A percentile compares a stretch with the other conserved stretches of the same genome.
Evolutionary conservation across 345 rosid species (phyloP).

Genomic region (Eucalyptus fibrosa): DNA sequence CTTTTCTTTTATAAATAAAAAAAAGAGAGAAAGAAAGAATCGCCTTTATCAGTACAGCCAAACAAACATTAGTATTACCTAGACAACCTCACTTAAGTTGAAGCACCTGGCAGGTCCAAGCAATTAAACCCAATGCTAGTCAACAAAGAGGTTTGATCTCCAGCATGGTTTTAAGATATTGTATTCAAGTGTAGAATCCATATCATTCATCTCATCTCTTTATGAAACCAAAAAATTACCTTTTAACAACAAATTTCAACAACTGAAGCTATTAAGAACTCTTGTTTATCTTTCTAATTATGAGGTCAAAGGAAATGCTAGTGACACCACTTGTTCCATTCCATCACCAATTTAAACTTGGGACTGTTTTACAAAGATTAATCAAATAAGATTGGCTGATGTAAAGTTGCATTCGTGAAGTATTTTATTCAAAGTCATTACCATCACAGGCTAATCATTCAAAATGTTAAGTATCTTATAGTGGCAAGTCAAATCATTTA

Average conservation of each 20-base stretch:
- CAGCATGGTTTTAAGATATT: not conserved
- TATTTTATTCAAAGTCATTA: not conserved
- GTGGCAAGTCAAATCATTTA: not conserved
- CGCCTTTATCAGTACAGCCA: not conserved
- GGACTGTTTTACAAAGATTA: not conserved
- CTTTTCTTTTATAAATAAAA: not conserved
- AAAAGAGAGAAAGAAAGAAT: not conserved
- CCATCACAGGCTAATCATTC: not conserved
- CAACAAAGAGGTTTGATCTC: not conserved
- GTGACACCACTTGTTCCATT: not conserved
- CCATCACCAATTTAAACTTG: not conserved
- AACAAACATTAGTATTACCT: not conserved
- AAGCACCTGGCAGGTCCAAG: not conserved
- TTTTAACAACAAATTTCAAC: not conserved
- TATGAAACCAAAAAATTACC: not conserved
- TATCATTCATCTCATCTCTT: not conserved
- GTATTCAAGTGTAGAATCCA: not conserved
- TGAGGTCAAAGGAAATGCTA: not conserved
- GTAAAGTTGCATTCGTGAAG: not conserved
- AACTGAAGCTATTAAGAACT: not conserved
- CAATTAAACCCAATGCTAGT: not conserved
- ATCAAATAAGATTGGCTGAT: not conserved
- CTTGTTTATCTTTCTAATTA: not conserved
- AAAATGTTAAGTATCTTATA: not conserved
- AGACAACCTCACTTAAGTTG: not conserved